Evolutionary conservation across 2,329 filamentous ascomycete species (phyloP).

Genomic region (Massarina eburnea): DNA sequence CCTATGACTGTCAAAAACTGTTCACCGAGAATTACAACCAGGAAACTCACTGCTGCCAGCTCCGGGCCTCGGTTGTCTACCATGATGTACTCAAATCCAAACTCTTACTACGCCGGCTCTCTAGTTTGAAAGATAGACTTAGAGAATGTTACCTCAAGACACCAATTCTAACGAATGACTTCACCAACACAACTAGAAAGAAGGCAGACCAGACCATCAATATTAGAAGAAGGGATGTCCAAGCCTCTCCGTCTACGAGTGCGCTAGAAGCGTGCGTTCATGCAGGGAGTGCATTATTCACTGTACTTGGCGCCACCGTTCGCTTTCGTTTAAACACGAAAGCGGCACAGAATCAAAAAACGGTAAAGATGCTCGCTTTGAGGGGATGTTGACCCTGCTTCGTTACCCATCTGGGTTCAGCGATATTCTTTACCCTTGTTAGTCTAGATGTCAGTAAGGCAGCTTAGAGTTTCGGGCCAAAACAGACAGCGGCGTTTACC

Average conservation of each 20-base stretch:
- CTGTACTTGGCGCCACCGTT: too few species aligned
- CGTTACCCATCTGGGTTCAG: too few species aligned
- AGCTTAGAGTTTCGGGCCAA: background rate
- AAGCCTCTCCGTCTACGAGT: background rate
- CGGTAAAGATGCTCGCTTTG: too few species aligned
- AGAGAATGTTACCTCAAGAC: background rate
- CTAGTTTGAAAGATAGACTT: background rate
- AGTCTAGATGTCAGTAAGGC: background rate
- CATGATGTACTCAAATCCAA: conserved; percentile 17
- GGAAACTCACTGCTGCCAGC: conserved; percentile 30
- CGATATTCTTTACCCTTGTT: background rate
- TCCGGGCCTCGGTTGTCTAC: conserved; percentile 33
- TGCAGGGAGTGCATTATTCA: background rate
- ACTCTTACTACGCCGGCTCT: background rate
- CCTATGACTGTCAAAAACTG: conserved; percentile 14
- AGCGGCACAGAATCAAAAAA: too few species aligned
- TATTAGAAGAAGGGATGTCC: background rate
- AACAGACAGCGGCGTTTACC: background rate
- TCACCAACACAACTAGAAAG: background rate
- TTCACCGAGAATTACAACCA: background rate
- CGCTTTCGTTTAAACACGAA: too few species aligned
- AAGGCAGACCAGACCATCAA: background rate
- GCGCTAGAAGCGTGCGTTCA: background rate
- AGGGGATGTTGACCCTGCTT: too few species aligned
- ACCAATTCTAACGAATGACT: background rate